These are phyloP conservation scores for Mucor sp. DNA, from an alignment of 371 early-diverging fungal genomes.

Conservation along the genomic window DNA sequence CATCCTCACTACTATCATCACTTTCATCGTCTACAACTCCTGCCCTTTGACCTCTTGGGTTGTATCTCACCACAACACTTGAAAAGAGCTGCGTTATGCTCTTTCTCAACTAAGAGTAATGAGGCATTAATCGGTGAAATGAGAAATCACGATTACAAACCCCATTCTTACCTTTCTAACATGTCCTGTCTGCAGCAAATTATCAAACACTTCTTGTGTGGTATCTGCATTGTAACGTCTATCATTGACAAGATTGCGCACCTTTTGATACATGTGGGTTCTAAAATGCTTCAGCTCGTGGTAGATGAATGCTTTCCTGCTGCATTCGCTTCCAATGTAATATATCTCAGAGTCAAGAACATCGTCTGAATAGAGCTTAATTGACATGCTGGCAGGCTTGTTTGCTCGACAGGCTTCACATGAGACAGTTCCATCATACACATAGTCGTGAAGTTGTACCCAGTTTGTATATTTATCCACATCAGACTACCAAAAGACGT, in stretches of 20 bases:
- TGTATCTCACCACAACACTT: not conserved
- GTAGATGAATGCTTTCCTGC: conserved; percentile 21
- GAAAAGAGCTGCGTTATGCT: not conserved
- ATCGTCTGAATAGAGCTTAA: conserved; percentile 14
- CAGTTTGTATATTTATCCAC: conserved; percentile 13
- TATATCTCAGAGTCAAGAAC: not conserved
- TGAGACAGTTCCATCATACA: not conserved
- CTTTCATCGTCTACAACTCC: not conserved
- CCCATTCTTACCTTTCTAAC: not conserved
- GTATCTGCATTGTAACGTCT: not conserved
- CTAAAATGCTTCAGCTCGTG: conserved; percentile 20
- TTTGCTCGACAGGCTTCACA: conserved; percentile 26
- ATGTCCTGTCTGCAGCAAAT: not conserved
- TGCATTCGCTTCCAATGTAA: conserved; percentile 26
- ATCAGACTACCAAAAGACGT: not conserved
- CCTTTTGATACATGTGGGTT: conserved; percentile 12
- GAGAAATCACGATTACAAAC: not conserved
- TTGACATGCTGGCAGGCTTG: conserved; percentile 13
- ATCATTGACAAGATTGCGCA: not conserved
- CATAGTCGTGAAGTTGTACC: not conserved
- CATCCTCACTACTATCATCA: not conserved
- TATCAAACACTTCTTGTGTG: not conserved
- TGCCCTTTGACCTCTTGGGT: not conserved
- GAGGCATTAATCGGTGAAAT: not conserved
- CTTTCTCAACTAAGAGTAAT: not conserved